Percentiles rank a stretch among this genome's conserved stretches.
phyloP scores from a whole-genome alignment of 495 filamentous ascomycete genomes.

The Aspergillus ostianus region DNA sequence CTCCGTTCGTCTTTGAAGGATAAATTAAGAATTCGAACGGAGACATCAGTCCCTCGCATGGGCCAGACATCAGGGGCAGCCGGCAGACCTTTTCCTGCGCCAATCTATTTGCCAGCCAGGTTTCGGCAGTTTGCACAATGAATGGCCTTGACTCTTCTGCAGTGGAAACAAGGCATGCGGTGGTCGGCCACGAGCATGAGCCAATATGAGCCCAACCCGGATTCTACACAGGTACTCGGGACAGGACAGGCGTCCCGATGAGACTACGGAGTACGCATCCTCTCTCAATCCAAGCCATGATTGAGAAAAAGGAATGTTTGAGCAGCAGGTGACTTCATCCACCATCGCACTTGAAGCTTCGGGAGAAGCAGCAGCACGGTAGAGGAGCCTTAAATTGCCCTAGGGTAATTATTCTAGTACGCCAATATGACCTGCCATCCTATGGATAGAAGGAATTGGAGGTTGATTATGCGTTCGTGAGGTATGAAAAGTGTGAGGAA shows the following conservation, averaged over 20 bases:
- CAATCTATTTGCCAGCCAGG: neutral
- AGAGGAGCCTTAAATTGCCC: constrained; percentile 31
- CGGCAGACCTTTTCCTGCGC: neutral
- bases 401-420: constrained; percentile 39
- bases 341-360: constrained; percentile 33
- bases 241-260: no score
- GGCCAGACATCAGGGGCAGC: neutral
- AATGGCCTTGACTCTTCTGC: neutral
- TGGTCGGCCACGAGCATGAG: no score
- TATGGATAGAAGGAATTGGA: constrained; percentile 43
- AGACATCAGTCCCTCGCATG: neutral
- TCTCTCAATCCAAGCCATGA: neutral
- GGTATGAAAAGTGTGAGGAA: constrained; percentile 45
- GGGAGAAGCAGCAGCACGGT: constrained; percentile 28
- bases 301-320: constrained; percentile 29
- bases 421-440: constrained; percentile 57
- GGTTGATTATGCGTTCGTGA: constrained; percentile 56
- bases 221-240: no score
- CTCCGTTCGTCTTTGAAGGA: neutral
- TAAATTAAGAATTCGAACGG: neutral
- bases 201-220: no score
- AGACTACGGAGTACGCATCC: neutral
- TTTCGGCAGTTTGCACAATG: neutral
- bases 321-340: constrained; percentile 42
- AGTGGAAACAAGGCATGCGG: no score